phyloP scores from a whole-genome alignment of 1,139 yeast species.

The Yamadazyma atmosphaerica region DNA sequence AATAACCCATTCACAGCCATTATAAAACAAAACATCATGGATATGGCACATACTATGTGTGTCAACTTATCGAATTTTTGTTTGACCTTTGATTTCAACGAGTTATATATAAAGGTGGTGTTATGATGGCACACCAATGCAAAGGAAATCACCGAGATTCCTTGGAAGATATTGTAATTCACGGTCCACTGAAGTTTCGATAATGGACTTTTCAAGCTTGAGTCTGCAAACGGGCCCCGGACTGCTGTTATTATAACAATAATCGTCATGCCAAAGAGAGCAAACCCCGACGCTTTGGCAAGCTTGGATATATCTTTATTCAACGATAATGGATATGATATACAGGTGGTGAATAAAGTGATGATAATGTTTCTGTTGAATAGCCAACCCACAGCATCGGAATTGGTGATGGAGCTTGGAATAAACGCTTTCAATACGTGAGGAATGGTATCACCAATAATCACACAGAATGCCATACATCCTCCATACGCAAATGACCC shows the following conservation, averaged over 20 bases:
- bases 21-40: constrained; percentile 74
- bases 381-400: constrained; percentile 46
- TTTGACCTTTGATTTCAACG: constrained; percentile 73
- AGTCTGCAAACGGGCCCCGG: constrained; percentile 66
- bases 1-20: constrained; percentile 83
- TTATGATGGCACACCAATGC: constrained; percentile 95
- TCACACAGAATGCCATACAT: constrained; percentile 89
- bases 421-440: constrained; percentile 76
- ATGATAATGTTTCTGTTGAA: constrained; percentile 70
- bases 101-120: constrained; percentile 84
- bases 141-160: constrained; percentile 87
- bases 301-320: constrained; percentile 80
- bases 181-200: constrained; percentile 51
- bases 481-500: constrained; percentile 95
- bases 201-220: constrained; percentile 48
- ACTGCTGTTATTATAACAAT: constrained; percentile 74
- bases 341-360: constrained; percentile 62
- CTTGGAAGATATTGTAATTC: constrained; percentile 74
- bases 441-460: constrained; percentile 93
- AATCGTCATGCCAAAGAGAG: constrained; percentile 77
- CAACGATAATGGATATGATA: constrained; percentile 82
- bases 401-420: constrained; percentile 46
- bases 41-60: constrained; percentile 79
- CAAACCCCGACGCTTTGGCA: constrained; percentile 87
- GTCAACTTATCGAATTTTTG: constrained; percentile 74